Evolutionary conservation across 2,329 filamentous ascomycete species (phyloP).

Genomic region (Aspergillus ochraceoroseus): DNA sequence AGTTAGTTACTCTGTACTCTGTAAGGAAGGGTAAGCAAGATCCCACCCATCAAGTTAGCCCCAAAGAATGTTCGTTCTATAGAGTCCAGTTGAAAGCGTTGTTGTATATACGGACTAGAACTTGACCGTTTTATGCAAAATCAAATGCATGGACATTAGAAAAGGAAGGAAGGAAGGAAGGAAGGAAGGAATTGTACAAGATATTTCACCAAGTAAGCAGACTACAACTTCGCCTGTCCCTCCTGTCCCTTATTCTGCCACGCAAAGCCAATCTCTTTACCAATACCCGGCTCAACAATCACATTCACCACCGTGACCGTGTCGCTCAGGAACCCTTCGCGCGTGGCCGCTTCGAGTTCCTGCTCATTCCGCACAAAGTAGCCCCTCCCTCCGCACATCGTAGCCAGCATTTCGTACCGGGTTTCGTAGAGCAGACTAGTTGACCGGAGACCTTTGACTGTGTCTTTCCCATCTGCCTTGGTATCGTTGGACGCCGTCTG

Average conservation of each 20-base stretch:
- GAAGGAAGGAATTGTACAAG: too few species aligned
- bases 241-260: conserved; percentile 32
- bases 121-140: too few species aligned
- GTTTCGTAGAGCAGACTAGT: conserved; percentile 53
- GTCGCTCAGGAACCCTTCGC: conserved; percentile 46
- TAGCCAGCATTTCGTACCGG: conserved; percentile 52
- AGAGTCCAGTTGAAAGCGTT: too few species aligned
- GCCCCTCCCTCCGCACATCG: conserved; percentile 53
- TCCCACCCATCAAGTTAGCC: too few species aligned
- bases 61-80: too few species aligned
- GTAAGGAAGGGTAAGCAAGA: too few species aligned
- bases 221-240: conserved; percentile 24
- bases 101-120: too few species aligned
- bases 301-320: conserved; percentile 53
- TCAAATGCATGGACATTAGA: too few species aligned
- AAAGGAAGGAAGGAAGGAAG: too few species aligned
- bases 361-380: conserved; percentile 50
- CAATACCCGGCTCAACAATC: conserved; percentile 50
- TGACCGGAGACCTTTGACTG: conserved; percentile 42
- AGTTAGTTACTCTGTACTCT: too few species aligned
- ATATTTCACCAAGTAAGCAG: too few species aligned
- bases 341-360: conserved; percentile 49
- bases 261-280: conserved; percentile 39
- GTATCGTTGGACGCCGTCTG: conserved; percentile 36
- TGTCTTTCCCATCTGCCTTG: conserved; percentile 14